Evolutionary conservation across 2,329 filamentous ascomycete species (phyloP).

Genomic region (Magnaporthiopsis rhizophila): DNA sequence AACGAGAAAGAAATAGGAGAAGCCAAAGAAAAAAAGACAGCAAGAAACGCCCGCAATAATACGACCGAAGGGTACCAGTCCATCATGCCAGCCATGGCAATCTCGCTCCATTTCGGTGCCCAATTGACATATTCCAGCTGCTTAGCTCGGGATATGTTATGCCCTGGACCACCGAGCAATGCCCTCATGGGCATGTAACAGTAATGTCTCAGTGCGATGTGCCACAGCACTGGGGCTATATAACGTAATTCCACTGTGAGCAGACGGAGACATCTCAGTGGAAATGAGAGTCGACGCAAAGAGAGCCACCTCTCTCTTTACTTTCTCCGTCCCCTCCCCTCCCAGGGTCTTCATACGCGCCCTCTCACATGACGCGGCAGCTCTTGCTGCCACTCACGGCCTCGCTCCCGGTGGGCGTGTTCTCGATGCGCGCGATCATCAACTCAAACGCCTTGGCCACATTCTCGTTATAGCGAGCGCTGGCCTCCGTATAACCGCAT

Average conservation of each 20-base stretch:
- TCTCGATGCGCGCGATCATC: slow-evolving; percentile 91
- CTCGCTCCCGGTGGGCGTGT: slow-evolving; percentile 82
- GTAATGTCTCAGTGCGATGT: background rate
- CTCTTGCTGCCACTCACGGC: slow-evolving; percentile 77
- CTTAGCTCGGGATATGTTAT: background rate
- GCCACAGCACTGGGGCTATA: background rate
- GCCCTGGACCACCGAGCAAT: background rate
- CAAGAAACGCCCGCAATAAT: too few species aligned
- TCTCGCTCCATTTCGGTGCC: background rate
- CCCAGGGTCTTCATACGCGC: background rate
- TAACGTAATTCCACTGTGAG: background rate
- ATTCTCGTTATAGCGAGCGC: slow-evolving; percentile 89
- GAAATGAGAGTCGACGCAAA: background rate
- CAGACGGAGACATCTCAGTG: background rate
- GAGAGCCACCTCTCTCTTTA: background rate
- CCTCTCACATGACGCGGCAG: slow-evolving; percentile 61
- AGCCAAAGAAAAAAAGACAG: background rate
- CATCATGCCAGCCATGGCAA: background rate
- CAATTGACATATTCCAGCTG: background rate
- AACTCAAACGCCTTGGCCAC: slow-evolving; percentile 88
- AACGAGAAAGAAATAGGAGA: background rate
- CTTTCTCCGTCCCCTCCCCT: background rate
- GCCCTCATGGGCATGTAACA: background rate
- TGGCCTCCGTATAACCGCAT: slow-evolving; percentile 92
- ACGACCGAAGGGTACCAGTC: background rate